Percentiles rank a stretch among this genome's conserved stretches.
Conservation (phyloP, 208 protist species). For the Trypanosoma congolense region DNA sequence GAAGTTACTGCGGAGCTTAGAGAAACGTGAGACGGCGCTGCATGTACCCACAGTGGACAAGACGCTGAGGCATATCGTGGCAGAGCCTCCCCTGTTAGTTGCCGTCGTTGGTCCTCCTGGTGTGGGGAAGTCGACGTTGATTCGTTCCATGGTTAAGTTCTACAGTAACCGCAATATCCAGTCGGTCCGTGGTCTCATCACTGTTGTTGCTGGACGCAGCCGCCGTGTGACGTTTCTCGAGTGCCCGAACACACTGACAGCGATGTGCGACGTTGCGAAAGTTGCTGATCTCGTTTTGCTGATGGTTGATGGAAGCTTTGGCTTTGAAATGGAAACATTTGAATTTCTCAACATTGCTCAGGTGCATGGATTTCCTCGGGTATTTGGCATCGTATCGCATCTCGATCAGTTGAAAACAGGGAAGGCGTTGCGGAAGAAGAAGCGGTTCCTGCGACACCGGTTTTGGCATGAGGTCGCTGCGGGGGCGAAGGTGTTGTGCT, state of each 20-base stretch:
- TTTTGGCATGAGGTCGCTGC: constrained; percentile 92
- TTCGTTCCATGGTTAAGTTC: constrained; percentile 97
- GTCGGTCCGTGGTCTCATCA: constrained; percentile 95
- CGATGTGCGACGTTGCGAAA: constrained; percentile 99
- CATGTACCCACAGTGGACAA: constrained; percentile 85
- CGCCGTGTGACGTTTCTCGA: constrained; percentile 98
- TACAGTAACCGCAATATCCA: constrained; percentile 95
- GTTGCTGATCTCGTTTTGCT: constrained; percentile 97
- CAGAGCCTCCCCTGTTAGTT: constrained; percentile 93
- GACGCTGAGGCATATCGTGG: constrained; percentile 71
- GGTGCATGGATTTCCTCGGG: constrained; percentile 97
- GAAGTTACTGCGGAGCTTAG: constrained; percentile 75
- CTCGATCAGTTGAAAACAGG: constrained; percentile 96
- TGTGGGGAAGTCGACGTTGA: constrained; percentile 97
- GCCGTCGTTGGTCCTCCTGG: constrained; percentile 95
- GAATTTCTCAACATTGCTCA: constrained; percentile 99
- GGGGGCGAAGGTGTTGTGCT: constrained; percentile 97
- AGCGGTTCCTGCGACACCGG: constrained; percentile 96
- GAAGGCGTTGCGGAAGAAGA: constrained; percentile 95
- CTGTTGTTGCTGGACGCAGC: constrained; percentile 91
- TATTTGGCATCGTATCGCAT: constrained; percentile 99
- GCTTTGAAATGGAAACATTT: constrained; percentile 99
- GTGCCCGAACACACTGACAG: constrained; percentile 96
- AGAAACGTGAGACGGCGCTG: constrained; percentile 80
- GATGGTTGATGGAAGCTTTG: constrained; percentile 96